Conservation (phyloP, 306 rosid genomes). For the Albizia julibrissin region DNA sequence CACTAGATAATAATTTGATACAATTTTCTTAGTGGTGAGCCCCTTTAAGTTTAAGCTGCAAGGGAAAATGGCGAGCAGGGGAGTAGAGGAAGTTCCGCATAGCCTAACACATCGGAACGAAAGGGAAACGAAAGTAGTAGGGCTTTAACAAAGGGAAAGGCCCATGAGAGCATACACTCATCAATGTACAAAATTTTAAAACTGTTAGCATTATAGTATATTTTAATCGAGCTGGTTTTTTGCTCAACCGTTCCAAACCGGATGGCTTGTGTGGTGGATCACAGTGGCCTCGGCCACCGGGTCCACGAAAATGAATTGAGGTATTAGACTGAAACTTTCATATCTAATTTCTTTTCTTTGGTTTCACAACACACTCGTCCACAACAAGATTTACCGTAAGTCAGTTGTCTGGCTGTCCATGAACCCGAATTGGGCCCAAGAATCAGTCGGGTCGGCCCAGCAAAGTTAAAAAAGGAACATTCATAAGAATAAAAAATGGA, state of each 20-base stretch:
- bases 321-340: neutral
- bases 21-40: neutral
- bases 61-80: neutral
- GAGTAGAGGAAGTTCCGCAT: neutral
- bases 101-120: neutral
- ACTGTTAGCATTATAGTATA: neutral
- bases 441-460: conserved; percentile 33
- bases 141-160: neutral
- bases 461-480: neutral
- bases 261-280: neutral
- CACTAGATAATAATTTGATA: neutral
- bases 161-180: neutral
- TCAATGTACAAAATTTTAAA: neutral
- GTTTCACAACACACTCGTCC: neutral
- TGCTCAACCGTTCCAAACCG: neutral
- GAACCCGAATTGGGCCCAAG: conserved; percentile 39
- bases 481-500: neutral
- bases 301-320: neutral
- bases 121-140: neutral
- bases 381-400: neutral
- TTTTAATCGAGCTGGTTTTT: neutral
- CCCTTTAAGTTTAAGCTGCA: neutral
- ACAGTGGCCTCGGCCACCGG: neutral
- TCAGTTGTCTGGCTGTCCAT: neutral
- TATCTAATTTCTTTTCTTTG: neutral